Percentiles rank a stretch among this genome's conserved stretches.
phyloP scores from a whole-genome alignment of 805 yeast genomes.

The Cyberlindnera suaveolens region DNA sequence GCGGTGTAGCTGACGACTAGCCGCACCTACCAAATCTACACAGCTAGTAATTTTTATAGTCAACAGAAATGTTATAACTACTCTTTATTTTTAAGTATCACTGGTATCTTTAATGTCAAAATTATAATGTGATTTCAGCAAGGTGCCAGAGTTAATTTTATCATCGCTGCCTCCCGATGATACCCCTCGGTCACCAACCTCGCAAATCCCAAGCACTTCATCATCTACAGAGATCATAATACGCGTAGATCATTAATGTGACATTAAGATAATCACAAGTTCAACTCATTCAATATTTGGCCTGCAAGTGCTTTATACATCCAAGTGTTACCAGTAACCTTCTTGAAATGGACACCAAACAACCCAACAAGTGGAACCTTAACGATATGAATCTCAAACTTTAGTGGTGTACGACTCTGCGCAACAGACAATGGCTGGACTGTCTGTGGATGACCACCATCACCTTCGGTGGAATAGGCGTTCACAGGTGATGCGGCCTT shows the following conservation, averaged over 20 bases:
- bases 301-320: constrained; percentile 87
- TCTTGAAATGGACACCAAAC: constrained; percentile 93
- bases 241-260: no score
- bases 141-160: no score
- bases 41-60: no score
- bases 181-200: neutral
- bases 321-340: constrained; percentile 92
- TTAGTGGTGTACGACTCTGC: constrained; percentile 54
- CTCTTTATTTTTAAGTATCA: no score
- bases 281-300: constrained; percentile 48
- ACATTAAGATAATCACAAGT: constrained; percentile 10
- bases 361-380: constrained; percentile 86
- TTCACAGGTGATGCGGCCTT: constrained; percentile 1
- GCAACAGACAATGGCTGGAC: constrained; percentile 1
- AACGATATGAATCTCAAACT: constrained; percentile 87
- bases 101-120: no score
- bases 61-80: no score
- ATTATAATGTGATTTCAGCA: no score
- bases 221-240: no score
- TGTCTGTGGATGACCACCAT: neutral
- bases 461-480: neutral
- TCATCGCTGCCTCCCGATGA: no score
- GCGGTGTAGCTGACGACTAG: no score
- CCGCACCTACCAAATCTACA: no score
- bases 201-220: neutral